Evolutionary conservation across 2,329 filamentous ascomycete species (phyloP).

Genomic region (Xylaria sp.): DNA sequence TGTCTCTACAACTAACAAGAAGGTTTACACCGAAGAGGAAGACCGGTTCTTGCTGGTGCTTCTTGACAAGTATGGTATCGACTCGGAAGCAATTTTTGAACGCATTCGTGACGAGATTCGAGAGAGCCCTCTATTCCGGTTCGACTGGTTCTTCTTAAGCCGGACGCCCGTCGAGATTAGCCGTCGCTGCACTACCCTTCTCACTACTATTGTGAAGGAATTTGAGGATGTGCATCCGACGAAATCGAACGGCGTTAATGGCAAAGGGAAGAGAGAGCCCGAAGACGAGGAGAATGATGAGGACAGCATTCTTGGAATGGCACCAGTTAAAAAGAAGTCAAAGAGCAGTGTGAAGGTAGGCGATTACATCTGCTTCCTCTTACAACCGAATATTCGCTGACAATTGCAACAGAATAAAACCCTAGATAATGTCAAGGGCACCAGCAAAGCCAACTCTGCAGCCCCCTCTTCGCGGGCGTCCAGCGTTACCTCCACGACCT

Average conservation of each 20-base stretch:
- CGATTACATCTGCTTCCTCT: slow-evolving; percentile 11
- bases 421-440: slow-evolving; percentile 83
- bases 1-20: slow-evolving; percentile 99
- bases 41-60: slow-evolving; percentile 95
- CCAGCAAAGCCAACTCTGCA: slow-evolving; percentile 79
- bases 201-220: slow-evolving; percentile 94
- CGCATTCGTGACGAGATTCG: slow-evolving; percentile 97
- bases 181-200: slow-evolving; percentile 89
- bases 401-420: slow-evolving; percentile 80
- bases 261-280: slow-evolving; percentile 77
- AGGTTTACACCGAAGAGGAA: slow-evolving; percentile 98
- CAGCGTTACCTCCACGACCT: slow-evolving; percentile 83
- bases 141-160: slow-evolving; percentile 99
- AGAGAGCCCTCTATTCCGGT: slow-evolving; percentile 92
- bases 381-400: slow-evolving; percentile 33
- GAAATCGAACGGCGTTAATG: slow-evolving; percentile 70
- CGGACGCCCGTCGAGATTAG: slow-evolving; percentile 93
- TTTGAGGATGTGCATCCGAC: slow-evolving; percentile 76
- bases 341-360: slow-evolving; percentile 89
- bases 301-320: slow-evolving; percentile 80
- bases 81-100: slow-evolving; percentile 90
- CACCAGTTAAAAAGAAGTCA: slow-evolving; percentile 92
- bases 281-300: slow-evolving; percentile 89
- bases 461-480: slow-evolving; percentile 85
- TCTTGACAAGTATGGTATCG: slow-evolving; percentile 90